A percentile compares a stretch with the other conserved stretches of the same genome.
These are phyloP conservation scores for Hawksworthiomyces lignivorus DNA, from an alignment of 2,329 filamentous ascomycete species.

Conservation along the genomic window DNA sequence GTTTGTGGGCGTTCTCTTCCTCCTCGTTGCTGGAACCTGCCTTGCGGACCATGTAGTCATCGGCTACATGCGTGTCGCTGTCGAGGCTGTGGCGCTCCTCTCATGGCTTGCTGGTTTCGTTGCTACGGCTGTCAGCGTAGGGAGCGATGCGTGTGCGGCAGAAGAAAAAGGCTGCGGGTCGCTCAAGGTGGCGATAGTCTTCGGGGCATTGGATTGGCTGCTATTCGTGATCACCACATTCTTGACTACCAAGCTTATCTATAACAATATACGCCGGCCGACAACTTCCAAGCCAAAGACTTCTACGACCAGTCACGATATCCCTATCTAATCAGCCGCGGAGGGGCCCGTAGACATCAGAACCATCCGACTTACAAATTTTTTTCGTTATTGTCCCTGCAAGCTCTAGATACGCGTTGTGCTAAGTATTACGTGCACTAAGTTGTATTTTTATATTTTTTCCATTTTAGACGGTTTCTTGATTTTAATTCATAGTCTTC, in stretches of 20 bases:
- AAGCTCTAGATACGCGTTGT: too few relatives aligned
- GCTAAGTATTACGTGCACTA: too few relatives aligned
- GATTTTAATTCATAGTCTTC: too few relatives aligned
- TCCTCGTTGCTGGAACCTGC: background rate
- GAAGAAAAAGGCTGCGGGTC: background rate
- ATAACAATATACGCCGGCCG: too few relatives aligned
- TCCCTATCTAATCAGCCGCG: too few relatives aligned
- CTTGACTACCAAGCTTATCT: background rate
- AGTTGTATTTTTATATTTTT: too few relatives aligned
- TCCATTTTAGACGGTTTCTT: too few relatives aligned
- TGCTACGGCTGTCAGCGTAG: slow-evolving; percentile 1
- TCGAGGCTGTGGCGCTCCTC: slow-evolving; percentile 3
- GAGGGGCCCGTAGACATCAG: too few relatives aligned
- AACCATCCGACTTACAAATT: too few relatives aligned
- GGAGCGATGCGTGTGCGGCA: background rate
- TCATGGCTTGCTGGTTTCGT: slow-evolving; percentile 8
- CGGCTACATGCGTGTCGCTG: background rate
- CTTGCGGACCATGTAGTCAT: background rate
- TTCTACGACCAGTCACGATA: too few relatives aligned
- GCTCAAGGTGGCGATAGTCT: background rate
- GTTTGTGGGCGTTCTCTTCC: background rate
- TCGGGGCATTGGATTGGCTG: slow-evolving; percentile 2
- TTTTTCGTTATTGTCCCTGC: too few relatives aligned
- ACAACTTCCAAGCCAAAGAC: too few relatives aligned
- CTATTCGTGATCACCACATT: background rate